A percentile compares a stretch with the other conserved stretches of the same genome.
Evolutionary conservation across 2,329 filamentous ascomycete genomes (phyloP).

Genomic region (Diaporthe citrichinensis): DNA sequence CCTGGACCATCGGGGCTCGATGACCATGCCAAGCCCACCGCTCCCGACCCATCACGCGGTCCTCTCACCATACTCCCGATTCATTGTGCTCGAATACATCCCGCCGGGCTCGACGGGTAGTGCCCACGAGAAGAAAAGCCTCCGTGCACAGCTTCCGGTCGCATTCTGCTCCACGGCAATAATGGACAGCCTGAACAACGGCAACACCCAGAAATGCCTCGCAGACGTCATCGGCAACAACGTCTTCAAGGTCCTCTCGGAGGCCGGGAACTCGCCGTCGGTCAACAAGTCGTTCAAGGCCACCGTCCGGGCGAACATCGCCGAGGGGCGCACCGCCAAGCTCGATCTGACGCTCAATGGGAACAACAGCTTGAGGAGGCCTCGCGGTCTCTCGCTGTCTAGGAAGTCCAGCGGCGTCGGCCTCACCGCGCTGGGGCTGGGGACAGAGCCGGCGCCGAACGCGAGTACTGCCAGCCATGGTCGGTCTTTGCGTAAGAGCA

Average conservation of each 20-base stretch:
- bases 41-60: constrained; percentile 14
- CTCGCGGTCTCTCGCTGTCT: constrained; percentile 29
- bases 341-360: constrained; percentile 31
- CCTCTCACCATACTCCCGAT: constrained; percentile 35
- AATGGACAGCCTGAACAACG: constrained; percentile 28
- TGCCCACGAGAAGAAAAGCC: constrained; percentile 19
- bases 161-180: constrained; percentile 32
- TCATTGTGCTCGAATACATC: constrained; percentile 31
- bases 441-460: background rate
- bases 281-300: constrained; percentile 33
- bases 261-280: constrained; percentile 20
- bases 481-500: constrained; percentile 17
- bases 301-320: constrained; percentile 21
- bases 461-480: background rate
- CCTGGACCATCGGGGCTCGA: background rate
- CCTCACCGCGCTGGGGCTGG: background rate
- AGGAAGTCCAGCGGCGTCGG: constrained; percentile 24
- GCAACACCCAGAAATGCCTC: background rate
- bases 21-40: background rate
- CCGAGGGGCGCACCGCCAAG: constrained; percentile 29
- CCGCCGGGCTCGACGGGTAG: background rate
- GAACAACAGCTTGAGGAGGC: background rate
- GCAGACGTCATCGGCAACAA: constrained; percentile 28
- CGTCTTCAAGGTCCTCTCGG: constrained; percentile 36
- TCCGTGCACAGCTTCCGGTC: constrained; percentile 5